Evolutionary conservation across 495 filamentous ascomycete genomes (phyloP).

Genomic region (Penicillium odoratum): DNA sequence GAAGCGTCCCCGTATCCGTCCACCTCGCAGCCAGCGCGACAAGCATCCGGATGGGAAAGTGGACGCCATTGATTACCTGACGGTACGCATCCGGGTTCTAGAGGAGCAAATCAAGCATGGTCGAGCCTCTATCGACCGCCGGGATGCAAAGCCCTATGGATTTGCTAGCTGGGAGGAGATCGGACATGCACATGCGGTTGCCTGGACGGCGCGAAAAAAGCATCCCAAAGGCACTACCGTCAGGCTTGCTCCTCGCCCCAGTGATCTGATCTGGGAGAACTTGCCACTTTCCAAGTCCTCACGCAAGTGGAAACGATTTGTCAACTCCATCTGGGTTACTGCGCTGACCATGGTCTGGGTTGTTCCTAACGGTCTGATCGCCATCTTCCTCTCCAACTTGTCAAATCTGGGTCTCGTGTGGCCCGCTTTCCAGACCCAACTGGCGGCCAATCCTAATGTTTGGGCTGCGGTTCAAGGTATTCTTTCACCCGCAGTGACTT

Average conservation of each 20-base stretch:
- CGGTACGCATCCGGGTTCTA: slow-evolving; percentile 75
- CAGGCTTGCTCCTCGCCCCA: slow-evolving; percentile 77
- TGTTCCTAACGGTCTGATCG: slow-evolving; percentile 92
- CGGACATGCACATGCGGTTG: slow-evolving; percentile 82
- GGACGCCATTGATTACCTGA: slow-evolving; percentile 93
- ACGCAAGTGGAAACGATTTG: slow-evolving; percentile 68
- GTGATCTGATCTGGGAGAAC: slow-evolving; percentile 97
- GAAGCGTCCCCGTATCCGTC: slow-evolving; percentile 74
- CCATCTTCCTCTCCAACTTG: slow-evolving; percentile 88
- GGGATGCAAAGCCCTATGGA: slow-evolving; percentile 85
- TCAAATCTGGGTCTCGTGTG: slow-evolving; percentile 77
- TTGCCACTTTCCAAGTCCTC: slow-evolving; percentile 65
- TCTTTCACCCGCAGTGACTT: slow-evolving; percentile 84
- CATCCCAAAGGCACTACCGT: slow-evolving; percentile 79
- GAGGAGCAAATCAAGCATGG: slow-evolving; percentile 84
- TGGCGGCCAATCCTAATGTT: slow-evolving; percentile 57
- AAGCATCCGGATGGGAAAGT: slow-evolving; percentile 55
- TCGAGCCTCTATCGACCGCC: slow-evolving; percentile 76
- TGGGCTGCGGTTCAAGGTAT: slow-evolving; percentile 96
- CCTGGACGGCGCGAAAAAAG: slow-evolving; percentile 76
- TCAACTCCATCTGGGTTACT: slow-evolving; percentile 80
- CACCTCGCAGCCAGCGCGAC: slow-evolving; percentile 65
- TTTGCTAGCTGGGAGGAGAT: slow-evolving; percentile 93
- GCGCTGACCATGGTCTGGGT: slow-evolving; percentile 85
- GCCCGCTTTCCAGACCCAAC: slow-evolving; percentile 66